These are phyloP conservation scores for Spergularia marina DNA, from an alignment of 148 eudicot genomes.

Conservation along the genomic window DNA sequence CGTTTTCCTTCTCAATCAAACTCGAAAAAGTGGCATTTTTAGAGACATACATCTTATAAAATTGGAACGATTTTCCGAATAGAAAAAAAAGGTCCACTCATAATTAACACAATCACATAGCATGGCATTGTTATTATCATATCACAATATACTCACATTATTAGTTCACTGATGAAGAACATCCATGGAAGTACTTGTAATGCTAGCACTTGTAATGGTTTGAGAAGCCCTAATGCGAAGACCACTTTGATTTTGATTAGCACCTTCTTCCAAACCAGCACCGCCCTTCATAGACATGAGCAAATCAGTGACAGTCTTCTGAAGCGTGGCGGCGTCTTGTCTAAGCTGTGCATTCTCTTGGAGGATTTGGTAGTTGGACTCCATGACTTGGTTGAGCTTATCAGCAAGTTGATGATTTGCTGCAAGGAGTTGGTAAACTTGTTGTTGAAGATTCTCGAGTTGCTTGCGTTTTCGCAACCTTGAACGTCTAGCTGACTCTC, in stretches of 20 bases:
- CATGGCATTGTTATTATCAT: no score
- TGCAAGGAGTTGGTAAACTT: constrained; percentile 31
- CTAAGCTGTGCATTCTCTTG: constrained; percentile 42
- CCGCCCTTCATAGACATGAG: constrained; percentile 31
- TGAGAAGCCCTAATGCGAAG: constrained; percentile 19
- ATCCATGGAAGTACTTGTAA: constrained; percentile 11
- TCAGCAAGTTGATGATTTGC: constrained; percentile 41
- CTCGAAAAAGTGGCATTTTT: no score
- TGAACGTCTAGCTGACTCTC: constrained; percentile 49
- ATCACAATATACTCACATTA: constrained; percentile 4
- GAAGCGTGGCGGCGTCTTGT: constrained; percentile 27
- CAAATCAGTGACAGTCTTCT: constrained; percentile 30
- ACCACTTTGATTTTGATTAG: neutral
- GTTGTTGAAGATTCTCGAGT: constrained; percentile 36
- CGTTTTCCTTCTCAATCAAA: neutral
- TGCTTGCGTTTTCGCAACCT: constrained; percentile 39
- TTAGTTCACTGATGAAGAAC: constrained; percentile 1
- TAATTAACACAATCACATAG: no score
- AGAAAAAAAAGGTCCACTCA: no score
- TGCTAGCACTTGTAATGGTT: constrained; percentile 6
- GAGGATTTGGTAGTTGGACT: constrained; percentile 35
- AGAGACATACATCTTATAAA: no score
- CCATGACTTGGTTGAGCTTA: constrained; percentile 37
- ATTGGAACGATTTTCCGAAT: no score
- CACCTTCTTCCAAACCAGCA: neutral